These are phyloP conservation scores for Russula emetica DNA, from an alignment of 768 basidiomycete species.

Conservation along the genomic window DNA sequence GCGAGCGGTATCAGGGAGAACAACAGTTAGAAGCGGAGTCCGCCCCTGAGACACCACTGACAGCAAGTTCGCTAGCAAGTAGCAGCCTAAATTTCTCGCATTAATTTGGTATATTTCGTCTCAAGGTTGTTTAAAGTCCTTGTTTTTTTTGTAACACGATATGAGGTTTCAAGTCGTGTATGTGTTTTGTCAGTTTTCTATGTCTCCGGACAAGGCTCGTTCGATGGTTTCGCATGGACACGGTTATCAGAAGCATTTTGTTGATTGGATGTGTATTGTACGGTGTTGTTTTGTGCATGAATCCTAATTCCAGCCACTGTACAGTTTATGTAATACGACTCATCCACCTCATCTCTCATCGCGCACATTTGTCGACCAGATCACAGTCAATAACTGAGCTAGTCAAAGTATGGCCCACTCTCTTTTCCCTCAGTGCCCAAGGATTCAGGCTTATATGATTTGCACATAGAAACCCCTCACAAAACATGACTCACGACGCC, in stretches of 20 bases:
- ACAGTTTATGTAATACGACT: constrained; percentile 22
- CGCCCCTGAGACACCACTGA: constrained; percentile 17
- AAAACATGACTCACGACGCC: constrained; percentile 92
- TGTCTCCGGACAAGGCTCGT: constrained; percentile 1
- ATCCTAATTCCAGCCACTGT: constrained; percentile 23
- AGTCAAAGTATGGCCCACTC: constrained; percentile 9
- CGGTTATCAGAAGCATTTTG: background rate
- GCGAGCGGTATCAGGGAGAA: background rate
- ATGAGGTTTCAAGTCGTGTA: background rate
- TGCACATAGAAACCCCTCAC: constrained; percentile 5
- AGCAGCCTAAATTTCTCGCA: background rate
- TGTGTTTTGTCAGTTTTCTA: background rate
- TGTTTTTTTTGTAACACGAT: background rate
- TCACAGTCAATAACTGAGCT: background rate
- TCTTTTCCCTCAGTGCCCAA: constrained; percentile 5
- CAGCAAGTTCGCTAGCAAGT: constrained; percentile 7
- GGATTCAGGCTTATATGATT: constrained; percentile 8
- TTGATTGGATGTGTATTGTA: constrained; percentile 4
- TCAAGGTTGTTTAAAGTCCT: background rate
- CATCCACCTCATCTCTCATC: background rate
- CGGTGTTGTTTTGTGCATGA: background rate
- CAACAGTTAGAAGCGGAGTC: constrained; percentile 1
- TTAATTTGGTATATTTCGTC: background rate
- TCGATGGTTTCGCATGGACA: background rate
- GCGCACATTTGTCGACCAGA: background rate